phyloP scores from a whole-genome alignment of 1,139 yeast genomes.

The Protomyces gravidus region DNA sequence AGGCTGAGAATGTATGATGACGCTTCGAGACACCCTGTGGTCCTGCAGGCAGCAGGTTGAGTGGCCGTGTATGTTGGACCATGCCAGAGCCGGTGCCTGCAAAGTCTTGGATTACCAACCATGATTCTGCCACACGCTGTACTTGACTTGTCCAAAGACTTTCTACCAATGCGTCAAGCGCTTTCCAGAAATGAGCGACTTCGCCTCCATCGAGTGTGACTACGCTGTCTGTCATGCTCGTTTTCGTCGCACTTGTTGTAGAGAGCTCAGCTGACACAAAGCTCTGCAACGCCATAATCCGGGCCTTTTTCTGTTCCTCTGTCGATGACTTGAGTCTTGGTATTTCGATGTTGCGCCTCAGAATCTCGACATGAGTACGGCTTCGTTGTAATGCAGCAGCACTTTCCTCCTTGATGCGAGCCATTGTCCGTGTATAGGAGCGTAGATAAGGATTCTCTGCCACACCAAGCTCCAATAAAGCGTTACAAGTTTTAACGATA shows the following conservation, averaged over 20 bases:
- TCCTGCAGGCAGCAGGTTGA: conserved; percentile 30
- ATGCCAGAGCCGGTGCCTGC: not conserved
- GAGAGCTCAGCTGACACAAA: conserved; percentile 32
- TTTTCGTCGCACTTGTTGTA: conserved; percentile 35
- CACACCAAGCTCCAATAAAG: conserved; percentile 55
- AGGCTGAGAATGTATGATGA: conserved; percentile 15
- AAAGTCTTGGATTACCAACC: conserved; percentile 16
- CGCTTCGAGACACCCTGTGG: conserved; percentile 23
- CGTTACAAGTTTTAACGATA: conserved; percentile 37
- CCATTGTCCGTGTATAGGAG: conserved; percentile 56
- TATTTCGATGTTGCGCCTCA: conserved; percentile 30
- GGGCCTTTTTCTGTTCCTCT: not conserved
- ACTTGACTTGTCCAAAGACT: conserved; percentile 37
- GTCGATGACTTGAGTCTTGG: not conserved
- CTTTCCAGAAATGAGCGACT: conserved; percentile 54
- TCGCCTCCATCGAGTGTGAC: conserved; percentile 45
- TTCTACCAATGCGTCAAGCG: conserved; percentile 48
- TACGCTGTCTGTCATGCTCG: not conserved
- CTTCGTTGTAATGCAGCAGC: conserved; percentile 44
- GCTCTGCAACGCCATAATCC: not conserved
- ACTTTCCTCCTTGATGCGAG: conserved; percentile 42
- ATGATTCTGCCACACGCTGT: conserved; percentile 19
- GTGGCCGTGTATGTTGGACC: conserved; percentile 33
- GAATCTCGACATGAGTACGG: conserved; percentile 30
- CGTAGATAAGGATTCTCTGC: conserved; percentile 57